phyloP scores from a whole-genome alignment of 2,329 filamentous ascomycete genomes.

The Stemphylium lycopersici region DNA sequence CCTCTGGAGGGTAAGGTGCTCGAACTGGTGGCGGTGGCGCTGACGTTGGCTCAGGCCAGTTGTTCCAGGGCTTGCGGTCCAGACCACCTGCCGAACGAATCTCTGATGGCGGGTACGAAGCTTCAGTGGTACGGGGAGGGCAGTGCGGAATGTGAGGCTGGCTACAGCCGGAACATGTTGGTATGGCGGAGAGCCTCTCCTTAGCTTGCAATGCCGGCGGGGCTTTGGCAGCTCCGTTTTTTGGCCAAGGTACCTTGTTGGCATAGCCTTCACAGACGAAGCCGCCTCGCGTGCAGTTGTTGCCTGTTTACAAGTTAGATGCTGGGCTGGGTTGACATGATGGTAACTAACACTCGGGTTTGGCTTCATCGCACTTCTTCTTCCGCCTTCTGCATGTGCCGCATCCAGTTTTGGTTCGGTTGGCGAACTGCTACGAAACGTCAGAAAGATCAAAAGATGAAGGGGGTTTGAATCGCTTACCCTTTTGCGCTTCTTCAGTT shows the following conservation, averaged over 20 bases:
- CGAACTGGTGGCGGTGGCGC: conserved; percentile 27
- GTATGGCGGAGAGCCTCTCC: conserved; percentile 56
- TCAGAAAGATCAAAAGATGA: conserved; percentile 14
- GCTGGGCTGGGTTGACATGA: neutral
- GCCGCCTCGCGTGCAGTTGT: conserved; percentile 87
- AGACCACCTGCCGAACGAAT: conserved; percentile 21
- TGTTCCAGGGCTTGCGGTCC: conserved; percentile 36
- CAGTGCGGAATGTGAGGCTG: conserved; percentile 41
- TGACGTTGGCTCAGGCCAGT: conserved; percentile 27
- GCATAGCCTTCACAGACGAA: conserved; percentile 93
- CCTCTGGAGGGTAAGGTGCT: conserved; percentile 31
- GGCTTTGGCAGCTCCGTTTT: conserved; percentile 66
- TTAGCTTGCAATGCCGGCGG: conserved; percentile 81
- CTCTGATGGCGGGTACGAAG: conserved; percentile 27
- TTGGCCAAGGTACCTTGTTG: conserved; percentile 77
- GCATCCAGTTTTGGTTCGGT: conserved; percentile 94
- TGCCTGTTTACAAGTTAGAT: conserved; percentile 42
- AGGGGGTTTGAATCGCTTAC: conserved; percentile 47
- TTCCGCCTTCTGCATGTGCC: conserved; percentile 90
- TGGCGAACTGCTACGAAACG: conserved; percentile 74
- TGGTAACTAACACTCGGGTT: conserved; percentile 81
- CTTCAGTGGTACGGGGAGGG: conserved; percentile 17
- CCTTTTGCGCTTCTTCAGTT: conserved; percentile 52
- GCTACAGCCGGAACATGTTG: conserved; percentile 26
- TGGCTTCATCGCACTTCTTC: conserved; percentile 97